Percentiles rank a stretch among this genome's conserved stretches.
phyloP scores from a whole-genome alignment of 495 filamentous ascomycete species.

The Jackrogersella minutella region DNA sequence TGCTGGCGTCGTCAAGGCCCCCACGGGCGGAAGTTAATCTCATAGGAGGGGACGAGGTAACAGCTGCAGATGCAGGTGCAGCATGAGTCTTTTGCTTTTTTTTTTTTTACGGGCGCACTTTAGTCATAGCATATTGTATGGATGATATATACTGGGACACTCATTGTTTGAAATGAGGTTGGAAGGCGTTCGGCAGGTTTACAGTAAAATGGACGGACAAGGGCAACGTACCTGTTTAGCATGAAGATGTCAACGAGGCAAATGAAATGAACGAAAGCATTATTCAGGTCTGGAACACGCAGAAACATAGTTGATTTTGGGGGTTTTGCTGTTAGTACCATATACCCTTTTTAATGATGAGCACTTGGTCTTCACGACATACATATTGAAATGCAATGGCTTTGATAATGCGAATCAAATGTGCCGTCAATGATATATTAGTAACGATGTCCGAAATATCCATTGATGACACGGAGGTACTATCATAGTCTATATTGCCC shows the following conservation, averaged over 20 bases:
- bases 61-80: conserved; percentile 2
- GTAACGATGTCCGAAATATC: no score
- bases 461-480: no score
- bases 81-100: conserved; percentile 13
- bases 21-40: conserved; percentile 22
- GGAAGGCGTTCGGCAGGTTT: conserved; percentile 22
- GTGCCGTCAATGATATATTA: background rate
- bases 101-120: background rate
- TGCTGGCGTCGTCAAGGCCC: conserved; percentile 18
- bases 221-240: conserved; percentile 23
- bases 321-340: conserved; percentile 4
- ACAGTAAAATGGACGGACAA: conserved; percentile 2
- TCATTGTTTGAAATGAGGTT: conserved; percentile 3
- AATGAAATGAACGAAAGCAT: conserved; percentile 6
- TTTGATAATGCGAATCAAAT: no score
- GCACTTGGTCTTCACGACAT: background rate
- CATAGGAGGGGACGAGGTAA: conserved; percentile 22
- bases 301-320: background rate
- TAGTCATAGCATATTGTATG: conserved; percentile 11
- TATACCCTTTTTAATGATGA: conserved; percentile 32
- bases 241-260: conserved; percentile 5
- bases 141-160: conserved; percentile 6
- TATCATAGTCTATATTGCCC: no score
- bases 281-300: background rate
- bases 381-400: background rate